phyloP scores from a whole-genome alignment of 805 yeast species.

The Candida nitratophila region DNA sequence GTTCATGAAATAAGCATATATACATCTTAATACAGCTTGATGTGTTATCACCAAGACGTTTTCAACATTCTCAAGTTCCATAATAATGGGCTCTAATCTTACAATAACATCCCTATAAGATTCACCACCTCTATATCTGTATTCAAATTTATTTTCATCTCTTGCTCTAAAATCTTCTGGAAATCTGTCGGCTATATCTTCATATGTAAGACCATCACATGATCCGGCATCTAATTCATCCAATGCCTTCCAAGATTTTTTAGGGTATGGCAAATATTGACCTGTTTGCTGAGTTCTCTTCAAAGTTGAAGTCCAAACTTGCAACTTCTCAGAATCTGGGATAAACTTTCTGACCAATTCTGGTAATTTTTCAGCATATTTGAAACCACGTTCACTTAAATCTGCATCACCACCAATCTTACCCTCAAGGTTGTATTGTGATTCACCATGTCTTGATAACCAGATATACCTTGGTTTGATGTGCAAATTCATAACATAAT shows the following conservation, averaged over 20 bases:
- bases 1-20: constrained; percentile 97
- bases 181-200: constrained; percentile 73
- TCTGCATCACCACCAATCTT: constrained; percentile 94
- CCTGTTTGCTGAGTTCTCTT: constrained; percentile 92
- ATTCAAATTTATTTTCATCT: constrained; percentile 92
- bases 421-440: constrained; percentile 85
- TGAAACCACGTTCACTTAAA: constrained; percentile 74
- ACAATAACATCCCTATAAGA: constrained; percentile 93
- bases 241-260: constrained; percentile 91
- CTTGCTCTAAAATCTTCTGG: constrained; percentile 96
- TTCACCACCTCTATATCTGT: constrained; percentile 96
- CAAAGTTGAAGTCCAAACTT: constrained; percentile 94
- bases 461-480: constrained; percentile 88
- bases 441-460: constrained; percentile 95
- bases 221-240: constrained; percentile 97
- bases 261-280: constrained; percentile 67
- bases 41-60: constrained; percentile 93
- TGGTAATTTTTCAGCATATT: constrained; percentile 78
- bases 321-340: constrained; percentile 57
- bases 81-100: constrained; percentile 91
- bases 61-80: constrained; percentile 97
- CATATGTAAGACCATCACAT: constrained; percentile 95
- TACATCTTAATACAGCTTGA: constrained; percentile 94
- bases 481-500: constrained; percentile 92
- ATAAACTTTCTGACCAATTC: constrained; percentile 60